phyloP scores from a whole-genome alignment of 2,329 filamentous ascomycete genomes.

The Fusarium penzigii region DNA sequence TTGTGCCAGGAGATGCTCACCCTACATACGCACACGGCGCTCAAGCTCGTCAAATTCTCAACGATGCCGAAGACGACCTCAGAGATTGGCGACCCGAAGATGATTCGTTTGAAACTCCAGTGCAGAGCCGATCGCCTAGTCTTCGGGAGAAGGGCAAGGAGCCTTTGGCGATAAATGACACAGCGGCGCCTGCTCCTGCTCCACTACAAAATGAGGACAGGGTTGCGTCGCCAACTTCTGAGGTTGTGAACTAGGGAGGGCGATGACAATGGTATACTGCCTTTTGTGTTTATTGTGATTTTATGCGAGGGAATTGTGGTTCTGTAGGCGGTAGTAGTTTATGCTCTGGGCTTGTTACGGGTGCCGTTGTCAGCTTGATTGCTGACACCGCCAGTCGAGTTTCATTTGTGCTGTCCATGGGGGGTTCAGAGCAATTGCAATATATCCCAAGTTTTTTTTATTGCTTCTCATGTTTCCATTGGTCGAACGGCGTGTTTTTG shows the following conservation, averaged over 20 bases:
- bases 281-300: too few species aligned
- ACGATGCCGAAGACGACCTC: slow-evolving; percentile 89
- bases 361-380: neutral
- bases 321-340: neutral
- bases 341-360: neutral
- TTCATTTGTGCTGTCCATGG: neutral
- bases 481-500: neutral
- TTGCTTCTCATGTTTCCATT: slow-evolving; percentile 12
- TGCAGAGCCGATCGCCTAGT: slow-evolving; percentile 24
- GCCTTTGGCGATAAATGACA: slow-evolving; percentile 9
- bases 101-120: slow-evolving; percentile 33
- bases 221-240: slow-evolving; percentile 13
- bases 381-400: neutral
- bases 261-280: neutral
- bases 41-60: slow-evolving; percentile 80
- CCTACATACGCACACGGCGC: slow-evolving; percentile 65
- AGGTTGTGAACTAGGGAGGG: slow-evolving; percentile 15
- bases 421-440: neutral
- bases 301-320: too few species aligned
- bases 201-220: slow-evolving; percentile 9
- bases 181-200: slow-evolving; percentile 11
- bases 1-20: slow-evolving; percentile 81
- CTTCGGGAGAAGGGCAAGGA: slow-evolving; percentile 32
- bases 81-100: slow-evolving; percentile 65
- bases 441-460: slow-evolving; percentile 17